Evolutionary conservation across 2,329 filamentous ascomycete species (phyloP).

Genomic region (Aspergillus cejpii): DNA sequence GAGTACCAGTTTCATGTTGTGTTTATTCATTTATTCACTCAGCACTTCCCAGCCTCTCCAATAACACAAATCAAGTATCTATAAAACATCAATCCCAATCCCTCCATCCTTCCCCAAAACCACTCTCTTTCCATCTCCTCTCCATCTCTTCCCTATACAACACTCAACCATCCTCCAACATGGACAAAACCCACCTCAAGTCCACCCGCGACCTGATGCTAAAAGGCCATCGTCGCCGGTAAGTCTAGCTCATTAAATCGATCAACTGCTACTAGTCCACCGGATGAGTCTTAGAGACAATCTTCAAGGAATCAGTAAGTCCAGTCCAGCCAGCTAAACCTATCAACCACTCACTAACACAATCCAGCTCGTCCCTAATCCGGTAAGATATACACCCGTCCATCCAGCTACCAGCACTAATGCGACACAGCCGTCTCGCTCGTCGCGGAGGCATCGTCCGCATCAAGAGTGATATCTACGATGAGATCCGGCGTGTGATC

Average conservation of each 20-base stretch:
- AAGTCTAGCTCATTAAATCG: background rate
- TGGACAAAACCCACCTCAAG: background rate
- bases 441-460: slow-evolving; percentile 31
- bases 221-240: background rate
- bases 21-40: background rate
- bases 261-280: no score
- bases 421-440: slow-evolving; percentile 34
- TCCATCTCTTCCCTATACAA: background rate
- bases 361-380: background rate
- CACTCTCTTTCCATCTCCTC: no score
- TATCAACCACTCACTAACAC: background rate
- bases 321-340: no score
- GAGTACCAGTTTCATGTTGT: background rate
- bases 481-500: slow-evolving; percentile 20
- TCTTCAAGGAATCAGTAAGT: slow-evolving; percentile 27
- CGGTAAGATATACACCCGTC: background rate
- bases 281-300: slow-evolving; percentile 20
- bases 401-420: no score
- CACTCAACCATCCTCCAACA: background rate
- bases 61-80: no score
- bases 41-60: no score
- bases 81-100: no score
- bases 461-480: slow-evolving; percentile 27
- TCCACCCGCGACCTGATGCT: background rate
- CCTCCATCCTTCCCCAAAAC: no score